These are phyloP conservation scores for Leccinum uliginosum DNA, from an alignment of 768 basidiomycete species.

Conservation along the genomic window DNA sequence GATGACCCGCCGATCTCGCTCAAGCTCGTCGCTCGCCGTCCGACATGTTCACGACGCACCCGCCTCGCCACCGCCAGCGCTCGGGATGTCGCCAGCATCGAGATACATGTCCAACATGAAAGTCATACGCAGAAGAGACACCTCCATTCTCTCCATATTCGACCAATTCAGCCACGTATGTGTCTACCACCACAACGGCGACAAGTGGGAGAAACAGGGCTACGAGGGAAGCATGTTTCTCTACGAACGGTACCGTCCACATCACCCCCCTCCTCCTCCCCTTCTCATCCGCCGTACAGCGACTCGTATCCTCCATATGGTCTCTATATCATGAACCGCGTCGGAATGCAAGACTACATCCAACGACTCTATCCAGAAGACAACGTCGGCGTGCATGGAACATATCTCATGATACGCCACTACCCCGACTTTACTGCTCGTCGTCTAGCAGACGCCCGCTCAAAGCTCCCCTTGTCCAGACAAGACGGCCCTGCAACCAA, in stretches of 20 bases:
- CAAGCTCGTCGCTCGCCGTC: conserved; percentile 23
- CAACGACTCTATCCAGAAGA: conserved; percentile 77
- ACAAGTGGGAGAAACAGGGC: conserved; percentile 80
- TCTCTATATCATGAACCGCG: conserved; percentile 79
- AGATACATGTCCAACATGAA: conserved; percentile 77
- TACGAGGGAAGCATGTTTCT: conserved; percentile 89
- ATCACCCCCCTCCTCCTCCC: neutral
- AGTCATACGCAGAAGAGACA: conserved; percentile 73
- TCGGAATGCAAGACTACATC: conserved; percentile 68
- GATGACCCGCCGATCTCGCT: conserved; percentile 24
- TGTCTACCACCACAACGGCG: conserved; percentile 69
- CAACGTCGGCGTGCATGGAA: conserved; percentile 54
- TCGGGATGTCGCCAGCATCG: conserved; percentile 60
- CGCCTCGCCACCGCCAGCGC: conserved; percentile 5
- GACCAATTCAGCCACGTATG: conserved; percentile 89
- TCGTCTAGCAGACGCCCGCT: conserved; percentile 38
- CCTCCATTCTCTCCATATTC: conserved; percentile 73
- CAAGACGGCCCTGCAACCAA: conserved; percentile 37
- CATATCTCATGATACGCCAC: conserved; percentile 69
- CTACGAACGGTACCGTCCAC: conserved; percentile 60
- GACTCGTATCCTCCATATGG: conserved; percentile 79
- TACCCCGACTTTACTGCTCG: conserved; percentile 63
- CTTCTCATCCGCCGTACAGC: conserved; percentile 33
- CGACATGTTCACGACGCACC: conserved; percentile 8
- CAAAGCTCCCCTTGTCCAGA: conserved; percentile 14